Percentiles rank a stretch among this genome's conserved stretches.
Evolutionary conservation across 805 yeast genomes (phyloP).

Genomic region (Millerozyma miso): DNA sequence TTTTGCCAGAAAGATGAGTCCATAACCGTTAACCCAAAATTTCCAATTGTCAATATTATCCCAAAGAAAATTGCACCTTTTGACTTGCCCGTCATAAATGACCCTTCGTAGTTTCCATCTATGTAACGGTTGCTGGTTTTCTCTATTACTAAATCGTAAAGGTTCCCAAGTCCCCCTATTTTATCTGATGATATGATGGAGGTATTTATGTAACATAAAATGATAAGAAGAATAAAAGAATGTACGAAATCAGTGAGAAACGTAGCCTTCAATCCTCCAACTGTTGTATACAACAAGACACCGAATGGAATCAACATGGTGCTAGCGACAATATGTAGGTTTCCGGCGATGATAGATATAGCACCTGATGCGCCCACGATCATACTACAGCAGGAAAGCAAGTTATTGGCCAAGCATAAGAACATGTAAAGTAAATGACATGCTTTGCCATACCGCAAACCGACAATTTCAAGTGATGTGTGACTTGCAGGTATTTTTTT

Average conservation of each 20-base stretch:
- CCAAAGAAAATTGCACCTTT: constrained; percentile 32
- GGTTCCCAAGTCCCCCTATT: constrained; percentile 25
- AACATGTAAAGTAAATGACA: constrained; percentile 21
- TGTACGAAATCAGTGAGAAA: constrained; percentile 44
- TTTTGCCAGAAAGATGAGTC: constrained; percentile 41
- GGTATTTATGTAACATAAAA: constrained; percentile 24
- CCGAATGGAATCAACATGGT: constrained; percentile 28
- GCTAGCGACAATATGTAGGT: constrained; percentile 23
- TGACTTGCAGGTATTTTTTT: constrained; percentile 25
- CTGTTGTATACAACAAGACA: constrained; percentile 44
- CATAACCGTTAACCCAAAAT: constrained; percentile 34
- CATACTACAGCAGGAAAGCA: constrained; percentile 23
- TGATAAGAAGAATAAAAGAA: constrained; percentile 19
- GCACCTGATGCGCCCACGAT: constrained; percentile 26
- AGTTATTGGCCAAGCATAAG: constrained; percentile 20
- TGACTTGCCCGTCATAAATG: constrained; percentile 33
- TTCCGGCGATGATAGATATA: constrained; percentile 23
- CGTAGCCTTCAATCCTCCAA: constrained; percentile 51
- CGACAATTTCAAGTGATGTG: constrained; percentile 27
- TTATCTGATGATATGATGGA: constrained; percentile 19
- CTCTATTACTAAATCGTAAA: constrained; percentile 19
- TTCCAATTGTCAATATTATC: constrained; percentile 30
- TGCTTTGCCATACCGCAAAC: constrained; percentile 22
- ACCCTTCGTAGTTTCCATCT: constrained; percentile 31
- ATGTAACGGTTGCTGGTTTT: constrained; percentile 18